Conservation (phyloP, 306 rosid genomes). For the Glycine latifolia region DNA sequence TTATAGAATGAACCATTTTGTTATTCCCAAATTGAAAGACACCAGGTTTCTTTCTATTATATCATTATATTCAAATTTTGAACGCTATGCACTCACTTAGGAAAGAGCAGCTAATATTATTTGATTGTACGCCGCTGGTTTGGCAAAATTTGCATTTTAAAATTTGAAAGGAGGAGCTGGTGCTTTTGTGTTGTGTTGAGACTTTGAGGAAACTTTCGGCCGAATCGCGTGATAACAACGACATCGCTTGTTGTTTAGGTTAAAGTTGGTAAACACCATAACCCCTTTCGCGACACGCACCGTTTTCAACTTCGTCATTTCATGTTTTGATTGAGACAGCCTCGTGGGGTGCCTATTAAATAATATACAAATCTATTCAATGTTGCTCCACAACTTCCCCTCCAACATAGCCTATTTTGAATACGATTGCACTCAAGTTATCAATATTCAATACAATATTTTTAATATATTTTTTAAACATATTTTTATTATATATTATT, state of each 20-base stretch:
- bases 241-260: constrained; percentile 74
- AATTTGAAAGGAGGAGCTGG: constrained; percentile 29
- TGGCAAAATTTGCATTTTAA: neutral
- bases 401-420: neutral
- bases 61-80: constrained; percentile 22
- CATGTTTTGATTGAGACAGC: constrained; percentile 35
- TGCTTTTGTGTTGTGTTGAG: constrained; percentile 15
- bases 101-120: too few relatives aligned
- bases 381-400: neutral
- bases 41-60: constrained; percentile 7
- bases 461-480: too few relatives aligned
- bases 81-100: neutral
- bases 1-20: constrained; percentile 6
- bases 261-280: constrained; percentile 44
- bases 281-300: constrained; percentile 51
- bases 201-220: constrained; percentile 55
- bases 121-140: neutral
- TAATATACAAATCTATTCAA: neutral
- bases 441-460: too few relatives aligned
- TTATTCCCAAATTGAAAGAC: constrained; percentile 26
- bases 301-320: constrained; percentile 45
- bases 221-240: constrained; percentile 67
- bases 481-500: too few relatives aligned
- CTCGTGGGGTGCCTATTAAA: neutral
- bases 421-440: too few relatives aligned